Base-by-base conservation (phyloP, 2,329 filamentous ascomycete genomes). In the Diaporthe humulicola region DNA sequence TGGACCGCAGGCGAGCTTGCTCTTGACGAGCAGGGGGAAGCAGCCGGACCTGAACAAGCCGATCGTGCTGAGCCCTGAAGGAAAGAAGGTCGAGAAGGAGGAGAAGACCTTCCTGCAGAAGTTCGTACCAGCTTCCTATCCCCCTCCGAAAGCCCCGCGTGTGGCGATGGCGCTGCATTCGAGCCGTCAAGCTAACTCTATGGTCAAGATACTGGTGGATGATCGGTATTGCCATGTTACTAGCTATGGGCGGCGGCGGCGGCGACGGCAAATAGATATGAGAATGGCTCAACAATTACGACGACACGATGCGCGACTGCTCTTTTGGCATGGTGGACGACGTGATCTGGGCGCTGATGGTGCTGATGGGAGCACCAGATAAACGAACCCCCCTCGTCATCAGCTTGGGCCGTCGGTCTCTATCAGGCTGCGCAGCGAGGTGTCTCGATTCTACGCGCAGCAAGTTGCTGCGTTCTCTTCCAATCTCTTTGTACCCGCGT, bases 81-180 rank as follows among this genome's bases (percentile, higher is more conserved):
- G 92, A 22, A 90, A 87, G 84, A 86, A 90, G 81, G 87, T 88
- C 56, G 88, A 84, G 73, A 85, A 86, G 76, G 83, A 83, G 72
- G 90, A 93, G 84, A 93, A 93, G 88, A 87, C 89, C 2, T 87
- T 93, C 76, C 81, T 93, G 73, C 91, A 93, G 83, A 93, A 92
- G 91, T 93, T 86, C 79, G 88, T 86, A 28, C 14, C 17, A 57
- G 5, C 22, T 57, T 14, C 28, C 70, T 10, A 25, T 9, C 36
- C n/a, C 57, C 52, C 22, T 22, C 33, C 19, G 48, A 25, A 33
- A 17, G 42, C 48, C 12, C 28, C 70, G 33, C 8, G 40, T 6
- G 9, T 14, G 19, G 28, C n/a, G 12, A 8, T 19, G 38, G 45
- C 70, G 66, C 69, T 73, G 36, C 40, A 40, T 19, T 56, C 36